Base-by-base conservation (phyloP, 73 alveolate genomes). In the Paramecium biaurelia region DNA sequence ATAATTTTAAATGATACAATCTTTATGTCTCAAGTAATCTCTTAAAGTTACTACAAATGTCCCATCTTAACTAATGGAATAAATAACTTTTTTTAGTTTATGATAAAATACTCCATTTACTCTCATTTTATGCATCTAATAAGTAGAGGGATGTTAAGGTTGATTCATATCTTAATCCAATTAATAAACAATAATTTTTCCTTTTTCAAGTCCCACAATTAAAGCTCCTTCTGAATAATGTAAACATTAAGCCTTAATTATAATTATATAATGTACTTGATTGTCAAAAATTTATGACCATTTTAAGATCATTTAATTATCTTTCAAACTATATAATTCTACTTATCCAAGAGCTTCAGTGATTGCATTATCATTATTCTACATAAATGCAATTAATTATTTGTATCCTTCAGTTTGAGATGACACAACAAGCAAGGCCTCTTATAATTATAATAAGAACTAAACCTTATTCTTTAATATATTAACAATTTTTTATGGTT, bases 61-160 rank as follows among this genome's bases (percentile, higher is more conserved):
- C 7, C 76, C 70, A 79, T 79, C 90, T 34, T 79, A 20, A 79
- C 63, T 30, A 45, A 79, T 45, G 12, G 90, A 41, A 45, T 79
- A 41, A 24, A 79, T 79, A 37, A 41, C 30, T 20, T 79, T 79
- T 42, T 23, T 79, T n/a, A 32, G 47, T 18, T 38, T 42, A 43
- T 79, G 49, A 43, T 30, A 30, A 41, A n/a, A 79, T 21, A 79
- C 90, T 79, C 90, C 90, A 79, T 79, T 79, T 18, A 79, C 74
- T 42, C 90, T 38, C 26, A 28, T 24, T 18, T 38, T 24, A 18
- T 79, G 90, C 38, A 15, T 32, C 23, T 79, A 23, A 45, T 30
- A 38, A 23, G 24, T 14, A 5, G 76, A 37, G 3, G 32, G 9
- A 15, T 11, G 32, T 28, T 11, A 11, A 72, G 56, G 86, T 21